Base-by-base conservation (phyloP, 1,284 basidiomycete species). In the Prillingera fragicola region DNA sequence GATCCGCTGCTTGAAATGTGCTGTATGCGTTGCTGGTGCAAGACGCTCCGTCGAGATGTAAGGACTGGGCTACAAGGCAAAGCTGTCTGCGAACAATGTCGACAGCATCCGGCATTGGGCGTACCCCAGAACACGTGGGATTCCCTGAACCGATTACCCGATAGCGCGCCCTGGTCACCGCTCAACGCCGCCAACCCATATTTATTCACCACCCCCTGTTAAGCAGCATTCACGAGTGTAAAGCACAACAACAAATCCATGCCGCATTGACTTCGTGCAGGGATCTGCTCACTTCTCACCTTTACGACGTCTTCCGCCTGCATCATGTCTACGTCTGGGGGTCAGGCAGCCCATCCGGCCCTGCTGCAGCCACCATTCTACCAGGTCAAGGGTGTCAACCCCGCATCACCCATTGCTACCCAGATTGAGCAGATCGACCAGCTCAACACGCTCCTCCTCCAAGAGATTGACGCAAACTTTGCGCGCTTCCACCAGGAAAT, bases 391-490 rank as follows among this genome's bases (percentile, higher is more conserved):
- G 86, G 87, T 1, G 77, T 91, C 38, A 83, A 88, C 58, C 81
- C 80, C 1, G 75, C 74, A 8, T 82, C 85, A 12, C 78, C 88
- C 21, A 77, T 85, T 84, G 91, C 75, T 28, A 56, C 61, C 17
- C 69, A 73, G 48, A 84, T 91, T 45, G 89, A 95, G 65, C 88
- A 92, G 71, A 87, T 95, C 50, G 91, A 96, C 70, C 91, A 94
- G 67, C 77, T 94, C 57, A 95, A 95, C 58, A 95, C 91, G 1
- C 77, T 94, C 38, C 67, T 73, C 22, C 55, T 71, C 6, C 73
- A 95, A 81, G 87, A 92, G 63, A 85, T 94, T 59, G 91, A 96
- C 63, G 86, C 87, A 47, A 91, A 92, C 66, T 91, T 95, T 69
- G 84, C 91, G 0, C 84, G 79, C 55, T 86, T 91, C 41, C 88